Base-by-base conservation (phyloP, 1,139 yeast species). In the Taphrina confusa region DNA sequence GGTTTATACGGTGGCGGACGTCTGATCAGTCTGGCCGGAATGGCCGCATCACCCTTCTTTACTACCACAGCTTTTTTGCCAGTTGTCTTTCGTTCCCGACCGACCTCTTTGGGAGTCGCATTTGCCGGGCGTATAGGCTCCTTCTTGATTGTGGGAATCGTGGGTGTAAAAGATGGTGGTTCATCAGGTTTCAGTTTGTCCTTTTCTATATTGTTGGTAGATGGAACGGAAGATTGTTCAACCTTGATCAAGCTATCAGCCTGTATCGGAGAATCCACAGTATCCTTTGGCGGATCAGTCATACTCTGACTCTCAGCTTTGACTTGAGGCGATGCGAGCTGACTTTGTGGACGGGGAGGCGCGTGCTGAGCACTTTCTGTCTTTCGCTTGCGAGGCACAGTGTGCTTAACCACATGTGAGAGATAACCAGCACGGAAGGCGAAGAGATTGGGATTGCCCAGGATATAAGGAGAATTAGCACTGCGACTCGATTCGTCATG, bases 1-100 rank as follows among this genome's bases (percentile, higher is more conserved):
- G 62, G 63, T 37, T 65, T 65, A 55, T 65, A 66, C 4, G 70
- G 68, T 5, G 71, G 72, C 8, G 68, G 66, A 9, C 65, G 61
- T n/a, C 33, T 18, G 44, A 44, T 31, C 27, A 42, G 18, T 23
- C 36, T 42, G 18, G 51, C 44, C 6, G 58, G 58, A 11, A 25
- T 16, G 20, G 42, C 25, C 2, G 36, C 34, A 12, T 47, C 52
- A 4, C 23, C 40, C 16, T 47, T 47, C 16, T 47, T 47, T 8
- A 18, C 18, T 12, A 47, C 36, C 14, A 36, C 51, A 11, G 58
- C 51, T 25, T 54, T 54, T 45, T 54, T 54, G 12, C 23, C 40
- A 1, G 58, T 42, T 25, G 58, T 50, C 28, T 54, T 54, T 12
- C 58, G 58, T 18, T 54, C 58, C 8, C 58, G 50, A 4, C 28